These are phyloP conservation scores for Aureobasidium lini DNA, from an alignment of 2,329 filamentous ascomycete species.

Conservation along the genomic window DNA sequence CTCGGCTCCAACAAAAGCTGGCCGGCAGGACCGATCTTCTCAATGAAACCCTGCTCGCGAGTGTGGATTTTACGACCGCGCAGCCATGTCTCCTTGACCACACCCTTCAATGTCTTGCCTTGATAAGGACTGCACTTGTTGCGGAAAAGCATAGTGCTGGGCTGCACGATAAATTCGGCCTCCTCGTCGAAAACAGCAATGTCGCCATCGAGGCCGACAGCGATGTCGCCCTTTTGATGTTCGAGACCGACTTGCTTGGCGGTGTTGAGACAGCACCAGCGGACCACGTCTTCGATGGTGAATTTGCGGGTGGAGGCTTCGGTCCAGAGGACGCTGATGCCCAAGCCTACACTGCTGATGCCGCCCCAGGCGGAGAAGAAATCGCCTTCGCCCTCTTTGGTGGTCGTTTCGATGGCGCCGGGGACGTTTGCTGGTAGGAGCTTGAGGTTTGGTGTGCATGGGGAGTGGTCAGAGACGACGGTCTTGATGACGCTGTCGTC, in stretches of 20 bases:
- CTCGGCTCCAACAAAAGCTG: constrained; percentile 43
- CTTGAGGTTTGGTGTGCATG: constrained; percentile 92
- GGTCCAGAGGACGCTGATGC: constrained; percentile 83
- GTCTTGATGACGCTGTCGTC: constrained; percentile 79
- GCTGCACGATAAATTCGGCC: constrained; percentile 61
- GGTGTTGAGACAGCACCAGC: constrained; percentile 79
- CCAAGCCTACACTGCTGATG: constrained; percentile 87
- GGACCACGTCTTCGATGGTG: constrained; percentile 68
- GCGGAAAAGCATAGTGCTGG: constrained; percentile 84
- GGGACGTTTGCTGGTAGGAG: constrained; percentile 68
- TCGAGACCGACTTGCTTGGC: constrained; percentile 80
- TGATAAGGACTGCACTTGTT: constrained; percentile 91
- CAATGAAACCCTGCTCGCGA: constrained; percentile 55
- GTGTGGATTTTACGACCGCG: constrained; percentile 68
- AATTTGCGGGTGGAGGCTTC: constrained; percentile 51
- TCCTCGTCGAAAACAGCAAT: constrained; percentile 85
- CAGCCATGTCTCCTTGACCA: constrained; percentile 80
- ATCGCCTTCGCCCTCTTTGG: constrained; percentile 54
- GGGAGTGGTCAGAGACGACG: constrained; percentile 90
- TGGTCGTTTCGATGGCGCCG: constrained; percentile 27
- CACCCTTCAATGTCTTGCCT: constrained; percentile 66
- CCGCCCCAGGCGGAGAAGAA: constrained; percentile 97
- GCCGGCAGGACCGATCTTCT: constrained; percentile 47
- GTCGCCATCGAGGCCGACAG: constrained; percentile 79
- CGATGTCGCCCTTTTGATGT: constrained; percentile 72